Conservation (phyloP, 768 basidiomycete genomes). For the Botryobasidium botryosum region DNA sequence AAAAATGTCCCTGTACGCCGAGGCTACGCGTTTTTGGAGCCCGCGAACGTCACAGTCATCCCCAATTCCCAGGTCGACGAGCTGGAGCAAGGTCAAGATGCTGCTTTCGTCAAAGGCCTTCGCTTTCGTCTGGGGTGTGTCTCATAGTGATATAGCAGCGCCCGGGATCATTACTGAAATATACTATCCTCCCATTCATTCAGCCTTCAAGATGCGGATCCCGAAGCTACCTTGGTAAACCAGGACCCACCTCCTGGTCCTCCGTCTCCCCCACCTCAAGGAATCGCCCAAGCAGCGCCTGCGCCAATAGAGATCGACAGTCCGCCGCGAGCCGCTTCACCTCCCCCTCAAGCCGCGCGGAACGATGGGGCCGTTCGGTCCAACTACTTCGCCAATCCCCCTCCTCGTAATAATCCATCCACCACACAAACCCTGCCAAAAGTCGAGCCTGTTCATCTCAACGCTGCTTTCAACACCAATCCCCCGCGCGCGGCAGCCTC, state of each 20-base stretch:
- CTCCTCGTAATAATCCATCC: neutral
- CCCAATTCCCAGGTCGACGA: slow-evolving; percentile 46
- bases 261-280: neutral
- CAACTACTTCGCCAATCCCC: too few relatives aligned
- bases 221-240: neutral
- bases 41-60: slow-evolving; percentile 31
- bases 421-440: neutral
- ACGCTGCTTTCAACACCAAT: neutral
- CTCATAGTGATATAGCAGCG: neutral
- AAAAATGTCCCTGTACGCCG: slow-evolving; percentile 48
- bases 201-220: neutral
- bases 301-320: too few relatives aligned
- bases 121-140: slow-evolving; percentile 51
- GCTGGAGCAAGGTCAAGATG: slow-evolving; percentile 38
- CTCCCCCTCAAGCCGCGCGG: too few relatives aligned
- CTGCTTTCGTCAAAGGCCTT: slow-evolving; percentile 44
- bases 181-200: neutral
- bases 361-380: too few relatives aligned
- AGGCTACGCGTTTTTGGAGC: slow-evolving; percentile 66
- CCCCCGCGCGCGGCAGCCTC: neutral
- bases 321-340: too few relatives aligned
- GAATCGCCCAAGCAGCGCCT: neutral
- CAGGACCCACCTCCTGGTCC: slow-evolving; percentile 1
- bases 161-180: neutral
- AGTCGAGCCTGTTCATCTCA: neutral